phyloP scores from a whole-genome alignment of 108 stramenopile genomes.

The Schizochytrium sp. region DNA sequence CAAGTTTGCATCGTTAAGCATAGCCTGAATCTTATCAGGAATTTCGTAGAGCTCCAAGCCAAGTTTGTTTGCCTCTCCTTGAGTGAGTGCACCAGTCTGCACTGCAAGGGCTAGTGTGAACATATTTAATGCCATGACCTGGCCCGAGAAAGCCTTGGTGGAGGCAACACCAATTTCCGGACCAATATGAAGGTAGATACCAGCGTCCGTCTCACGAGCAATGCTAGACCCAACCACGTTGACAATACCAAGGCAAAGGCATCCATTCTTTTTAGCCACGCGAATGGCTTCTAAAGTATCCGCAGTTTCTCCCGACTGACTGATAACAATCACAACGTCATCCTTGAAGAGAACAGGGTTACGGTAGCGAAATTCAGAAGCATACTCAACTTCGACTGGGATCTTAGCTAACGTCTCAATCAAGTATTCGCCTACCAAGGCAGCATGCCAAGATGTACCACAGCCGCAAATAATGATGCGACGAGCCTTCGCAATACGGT shows the following conservation, averaged over 20 bases:
- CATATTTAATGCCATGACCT: slow-evolving; percentile 96
- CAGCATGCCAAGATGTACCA: slow-evolving; percentile 95
- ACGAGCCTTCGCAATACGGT: slow-evolving; percentile 52
- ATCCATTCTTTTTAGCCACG: slow-evolving; percentile 84
- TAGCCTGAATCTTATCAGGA: neutral
- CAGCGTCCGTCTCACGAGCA: slow-evolving; percentile 93
- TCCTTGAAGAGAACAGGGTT: slow-evolving; percentile 66
- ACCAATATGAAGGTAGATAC: slow-evolving; percentile 98
- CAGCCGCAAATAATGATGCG: slow-evolving; percentile 81
- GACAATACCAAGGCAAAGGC: slow-evolving; percentile 90
- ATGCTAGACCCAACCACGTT: slow-evolving; percentile 97
- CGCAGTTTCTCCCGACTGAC: slow-evolving; percentile 97
- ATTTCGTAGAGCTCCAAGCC: neutral
- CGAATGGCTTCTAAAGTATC: slow-evolving; percentile 92
- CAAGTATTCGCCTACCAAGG: slow-evolving; percentile 92
- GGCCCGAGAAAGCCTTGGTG: slow-evolving; percentile 99
- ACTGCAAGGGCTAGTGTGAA: slow-evolving; percentile 86
- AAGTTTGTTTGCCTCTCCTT: neutral
- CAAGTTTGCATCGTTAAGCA: slow-evolving; percentile 8
- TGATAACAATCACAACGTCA: slow-evolving; percentile 90
- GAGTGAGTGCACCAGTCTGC: neutral
- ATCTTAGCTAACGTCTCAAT: slow-evolving; percentile 97
- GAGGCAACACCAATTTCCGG: slow-evolving; percentile 99
- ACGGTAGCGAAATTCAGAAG: slow-evolving; percentile 61
- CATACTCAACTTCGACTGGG: slow-evolving; percentile 78